These are phyloP conservation scores for Cyberlindnera maclurae DNA, from an alignment of 805 yeast species.

Conservation along the genomic window DNA sequence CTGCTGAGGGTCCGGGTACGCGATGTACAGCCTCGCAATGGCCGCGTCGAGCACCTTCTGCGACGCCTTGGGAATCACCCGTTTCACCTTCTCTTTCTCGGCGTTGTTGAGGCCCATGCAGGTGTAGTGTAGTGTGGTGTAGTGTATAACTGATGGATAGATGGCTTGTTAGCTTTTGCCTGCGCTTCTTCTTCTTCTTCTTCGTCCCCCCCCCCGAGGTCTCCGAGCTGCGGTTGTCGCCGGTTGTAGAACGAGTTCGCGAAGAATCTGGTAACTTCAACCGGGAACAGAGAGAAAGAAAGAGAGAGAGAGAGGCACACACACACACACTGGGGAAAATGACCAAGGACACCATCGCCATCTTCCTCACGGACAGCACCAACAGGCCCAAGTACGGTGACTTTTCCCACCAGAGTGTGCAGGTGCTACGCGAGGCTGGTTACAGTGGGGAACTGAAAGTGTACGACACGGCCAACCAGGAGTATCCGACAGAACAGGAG, in stretches of 20 bases:
- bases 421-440: conserved; percentile 26
- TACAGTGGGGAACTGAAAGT: conserved; percentile 22
- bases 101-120: conserved; percentile 35
- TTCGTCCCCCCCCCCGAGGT: not conserved
- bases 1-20: conserved; percentile 71
- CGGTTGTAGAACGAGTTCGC: not conserved
- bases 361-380: conserved; percentile 18
- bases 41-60: conserved; percentile 88
- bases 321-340: conserved; percentile 1
- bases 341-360: conserved; percentile 16
- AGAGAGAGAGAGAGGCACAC: not conserved
- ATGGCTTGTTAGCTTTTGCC: too few species aligned
- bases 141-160: not conserved
- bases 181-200: too few species aligned
- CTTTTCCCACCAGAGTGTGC: conserved; percentile 42
- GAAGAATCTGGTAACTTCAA: not conserved
- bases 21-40: conserved; percentile 82
- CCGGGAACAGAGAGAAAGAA: not conserved
- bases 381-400: conserved; percentile 33
- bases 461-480: conserved; percentile 30
- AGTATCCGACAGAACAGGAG: conserved; percentile 22
- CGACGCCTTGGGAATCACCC: conserved; percentile 81
- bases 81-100: conserved; percentile 85
- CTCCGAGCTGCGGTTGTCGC: not conserved
- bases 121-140: not conserved